phyloP scores from a whole-genome alignment of 768 basidiomycete genomes.

The Leccinum subgranulosum region DNA sequence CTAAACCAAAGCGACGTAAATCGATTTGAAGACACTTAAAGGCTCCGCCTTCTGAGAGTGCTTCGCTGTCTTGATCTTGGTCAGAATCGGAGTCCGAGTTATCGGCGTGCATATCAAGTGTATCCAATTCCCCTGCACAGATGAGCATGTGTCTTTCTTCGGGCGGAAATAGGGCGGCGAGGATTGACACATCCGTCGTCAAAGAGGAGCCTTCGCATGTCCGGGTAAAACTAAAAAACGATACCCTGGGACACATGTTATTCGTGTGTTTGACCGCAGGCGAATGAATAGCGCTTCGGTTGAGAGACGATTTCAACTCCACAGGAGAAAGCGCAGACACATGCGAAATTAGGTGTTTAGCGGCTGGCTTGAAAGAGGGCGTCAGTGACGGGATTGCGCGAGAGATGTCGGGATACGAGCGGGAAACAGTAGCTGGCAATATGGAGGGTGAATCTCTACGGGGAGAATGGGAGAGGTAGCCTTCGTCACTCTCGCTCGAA shows the following conservation, averaged over 20 bases:
- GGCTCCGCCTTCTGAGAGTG: slow-evolving; percentile 35
- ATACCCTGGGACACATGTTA: slow-evolving; percentile 34
- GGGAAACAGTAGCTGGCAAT: slow-evolving; percentile 35
- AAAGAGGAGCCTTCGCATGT: slow-evolving; percentile 75
- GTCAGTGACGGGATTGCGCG: slow-evolving; percentile 27
- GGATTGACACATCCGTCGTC: slow-evolving; percentile 64
- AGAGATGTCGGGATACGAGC: slow-evolving; percentile 43
- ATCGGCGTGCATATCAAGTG: slow-evolving; percentile 41
- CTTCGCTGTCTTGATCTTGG: slow-evolving; percentile 36
- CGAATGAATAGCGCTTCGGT: slow-evolving; percentile 7
- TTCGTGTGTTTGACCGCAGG: slow-evolving; percentile 15
- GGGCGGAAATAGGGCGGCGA: slow-evolving; percentile 69
- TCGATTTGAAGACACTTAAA: slow-evolving; percentile 76
- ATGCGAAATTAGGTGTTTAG: slow-evolving; percentile 37
- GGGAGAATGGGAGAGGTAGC: slow-evolving; percentile 62
- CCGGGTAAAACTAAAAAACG: slow-evolving; percentile 79
- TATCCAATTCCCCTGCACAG: slow-evolving; percentile 66
- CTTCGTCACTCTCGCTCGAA: slow-evolving; percentile 41
- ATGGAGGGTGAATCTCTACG: slow-evolving; percentile 34
- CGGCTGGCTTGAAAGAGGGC: slow-evolving; percentile 35
- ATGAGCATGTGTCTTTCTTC: slow-evolving; percentile 72
- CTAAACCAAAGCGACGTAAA: slow-evolving; percentile 66
- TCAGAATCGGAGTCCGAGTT: slow-evolving; percentile 35
- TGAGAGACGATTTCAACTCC: slow-evolving; percentile 10
- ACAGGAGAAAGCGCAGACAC: slow-evolving; percentile 32